phyloP scores from a whole-genome alignment of 2,329 filamentous ascomycete genomes.

The Aspergillus sojae region DNA sequence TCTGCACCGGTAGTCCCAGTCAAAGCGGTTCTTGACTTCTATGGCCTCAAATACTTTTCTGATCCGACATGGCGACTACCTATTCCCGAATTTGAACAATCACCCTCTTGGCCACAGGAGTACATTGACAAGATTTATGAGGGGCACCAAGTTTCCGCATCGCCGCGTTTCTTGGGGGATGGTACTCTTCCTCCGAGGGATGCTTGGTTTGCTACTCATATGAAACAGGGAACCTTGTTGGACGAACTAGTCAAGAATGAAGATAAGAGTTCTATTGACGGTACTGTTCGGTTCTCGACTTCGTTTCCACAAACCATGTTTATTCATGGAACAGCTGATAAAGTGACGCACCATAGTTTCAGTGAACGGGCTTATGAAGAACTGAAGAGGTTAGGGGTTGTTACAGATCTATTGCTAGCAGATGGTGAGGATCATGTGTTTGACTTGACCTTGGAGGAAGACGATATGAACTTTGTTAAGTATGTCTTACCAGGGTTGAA shows the following conservation, averaged over 20 bases:
- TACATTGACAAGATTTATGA: not conserved
- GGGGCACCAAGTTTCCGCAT: not conserved
- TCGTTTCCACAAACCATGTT: not conserved
- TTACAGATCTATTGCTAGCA: not conserved
- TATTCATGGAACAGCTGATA: not conserved
- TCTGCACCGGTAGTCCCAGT: not conserved
- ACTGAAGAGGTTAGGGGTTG: not conserved
- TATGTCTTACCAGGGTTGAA: not conserved
- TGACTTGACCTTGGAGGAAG: not conserved
- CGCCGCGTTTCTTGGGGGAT: not conserved
- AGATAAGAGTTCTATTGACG: not conserved
- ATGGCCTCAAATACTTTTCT: not conserved
- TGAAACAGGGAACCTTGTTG: not conserved
- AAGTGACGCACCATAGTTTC: not conserved
- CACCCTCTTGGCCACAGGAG: not conserved
- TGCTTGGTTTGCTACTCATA: not conserved
- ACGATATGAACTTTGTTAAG: not conserved
- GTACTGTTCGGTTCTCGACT: not conserved
- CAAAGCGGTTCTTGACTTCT: not conserved
- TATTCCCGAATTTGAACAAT: not conserved
- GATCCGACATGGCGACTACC: not conserved
- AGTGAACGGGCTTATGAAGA: not conserved
- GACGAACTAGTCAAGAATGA: not conserved
- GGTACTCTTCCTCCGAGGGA: not conserved
- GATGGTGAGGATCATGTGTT: not conserved